A percentile compares a stretch with the other conserved stretches of the same genome.
Evolutionary conservation across 148 eudicot genomes (phyloP).

Genomic region (Spergularia bocconei): DNA sequence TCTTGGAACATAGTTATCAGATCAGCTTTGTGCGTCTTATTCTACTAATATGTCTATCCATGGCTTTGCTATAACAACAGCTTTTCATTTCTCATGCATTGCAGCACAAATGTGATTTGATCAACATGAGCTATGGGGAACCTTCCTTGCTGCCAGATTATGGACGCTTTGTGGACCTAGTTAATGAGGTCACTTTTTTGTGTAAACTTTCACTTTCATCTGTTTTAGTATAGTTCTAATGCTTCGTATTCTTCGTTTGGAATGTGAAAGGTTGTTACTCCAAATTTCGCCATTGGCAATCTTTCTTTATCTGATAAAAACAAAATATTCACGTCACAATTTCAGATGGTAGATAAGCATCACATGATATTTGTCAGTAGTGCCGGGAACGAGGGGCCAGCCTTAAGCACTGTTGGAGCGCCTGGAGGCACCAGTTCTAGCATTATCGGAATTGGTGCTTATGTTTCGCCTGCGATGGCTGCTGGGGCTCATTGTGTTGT

Average conservation of each 20-base stretch:
- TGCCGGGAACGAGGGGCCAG: conserved; percentile 98
- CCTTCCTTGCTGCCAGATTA: conserved; percentile 84
- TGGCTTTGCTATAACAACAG: neutral
- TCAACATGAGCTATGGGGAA: conserved; percentile 99
- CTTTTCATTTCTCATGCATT: conserved; percentile 17
- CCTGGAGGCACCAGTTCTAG: conserved; percentile 98
- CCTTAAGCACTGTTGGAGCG: conserved; percentile 93
- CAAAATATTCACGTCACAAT: conserved; percentile 13
- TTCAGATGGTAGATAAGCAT: conserved; percentile 86
- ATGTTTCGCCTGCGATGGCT: conserved; percentile 99
- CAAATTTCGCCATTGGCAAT: neutral
- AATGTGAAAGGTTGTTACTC: neutral
- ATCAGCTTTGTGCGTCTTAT: neutral
- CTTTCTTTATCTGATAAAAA: neutral
- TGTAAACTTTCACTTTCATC: neutral
- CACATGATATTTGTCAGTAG: conserved; percentile 80
- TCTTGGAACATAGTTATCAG: neutral
- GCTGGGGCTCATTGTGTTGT: conserved; percentile 89
- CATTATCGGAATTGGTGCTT: conserved; percentile 97
- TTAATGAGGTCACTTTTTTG: conserved; percentile 60
- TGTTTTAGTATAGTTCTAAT: neutral
- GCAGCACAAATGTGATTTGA: conserved; percentile 98
- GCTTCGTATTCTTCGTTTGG: conserved; percentile 4
- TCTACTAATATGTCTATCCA: neutral
- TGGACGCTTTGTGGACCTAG: conserved; percentile 98